Conservation (phyloP, 108 stramenopile species). For the Chaetoceros tenuissimus region DNA sequence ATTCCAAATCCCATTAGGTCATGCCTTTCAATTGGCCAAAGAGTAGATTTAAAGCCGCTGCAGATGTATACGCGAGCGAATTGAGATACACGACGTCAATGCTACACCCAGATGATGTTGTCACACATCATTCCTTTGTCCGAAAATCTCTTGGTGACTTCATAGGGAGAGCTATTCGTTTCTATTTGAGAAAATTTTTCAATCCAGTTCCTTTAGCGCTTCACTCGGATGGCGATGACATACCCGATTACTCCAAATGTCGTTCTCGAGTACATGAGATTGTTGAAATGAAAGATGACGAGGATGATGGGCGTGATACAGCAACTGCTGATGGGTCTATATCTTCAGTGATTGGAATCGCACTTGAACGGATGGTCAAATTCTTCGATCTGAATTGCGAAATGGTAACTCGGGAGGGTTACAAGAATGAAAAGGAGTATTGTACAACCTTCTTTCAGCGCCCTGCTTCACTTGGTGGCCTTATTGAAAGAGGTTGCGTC, state of each 20-base stretch:
- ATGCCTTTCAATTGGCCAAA: constrained; percentile 11
- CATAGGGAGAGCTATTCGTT: constrained; percentile 40
- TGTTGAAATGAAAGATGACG: constrained; percentile 13
- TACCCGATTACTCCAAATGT: constrained; percentile 4
- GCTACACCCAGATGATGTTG: not conserved
- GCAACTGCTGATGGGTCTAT: constrained; percentile 43
- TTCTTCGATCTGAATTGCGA: constrained; percentile 4
- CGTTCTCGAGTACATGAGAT: constrained; percentile 6
- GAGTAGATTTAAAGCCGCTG: constrained; percentile 1
- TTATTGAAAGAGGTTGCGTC: constrained; percentile 5
- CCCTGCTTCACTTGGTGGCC: constrained; percentile 13
- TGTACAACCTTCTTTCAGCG: constrained; percentile 19
- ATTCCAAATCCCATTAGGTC: not conserved
- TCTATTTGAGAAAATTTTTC: constrained; percentile 29
- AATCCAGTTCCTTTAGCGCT: constrained; percentile 25
- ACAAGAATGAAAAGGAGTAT: constrained; percentile 1
- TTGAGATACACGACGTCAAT: not conserved
- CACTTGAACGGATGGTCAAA: constrained; percentile 27
- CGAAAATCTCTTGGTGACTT: constrained; percentile 19
- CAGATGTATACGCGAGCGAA: constrained; percentile 1
- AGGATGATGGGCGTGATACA: constrained; percentile 20
- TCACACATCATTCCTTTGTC: not conserved
- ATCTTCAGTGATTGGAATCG: constrained; percentile 34
- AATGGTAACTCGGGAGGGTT: constrained; percentile 4
- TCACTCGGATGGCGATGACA: not conserved